phyloP scores from a whole-genome alignment of 2,329 filamentous ascomycete genomes.

The Scedosporium aurantiacum region DNA sequence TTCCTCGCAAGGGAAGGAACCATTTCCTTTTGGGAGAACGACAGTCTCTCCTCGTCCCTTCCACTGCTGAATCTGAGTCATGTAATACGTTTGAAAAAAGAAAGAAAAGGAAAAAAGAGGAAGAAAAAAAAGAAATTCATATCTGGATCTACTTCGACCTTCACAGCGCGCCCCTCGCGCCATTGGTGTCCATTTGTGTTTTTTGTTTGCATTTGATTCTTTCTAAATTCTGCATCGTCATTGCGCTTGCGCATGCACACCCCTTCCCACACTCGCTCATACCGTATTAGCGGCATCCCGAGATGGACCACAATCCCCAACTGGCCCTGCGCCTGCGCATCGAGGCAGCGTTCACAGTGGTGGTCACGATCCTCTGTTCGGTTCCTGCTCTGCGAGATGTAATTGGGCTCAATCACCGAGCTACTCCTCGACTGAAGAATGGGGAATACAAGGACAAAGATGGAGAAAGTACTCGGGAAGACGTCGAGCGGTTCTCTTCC shows the following conservation, averaged over 20 bases:
- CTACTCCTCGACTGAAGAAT: slow-evolving; percentile 18
- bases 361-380: background rate
- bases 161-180: too few relatives aligned
- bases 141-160: too few relatives aligned
- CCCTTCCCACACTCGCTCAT: background rate
- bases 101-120: too few relatives aligned
- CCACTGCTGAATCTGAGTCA: too few relatives aligned
- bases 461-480: slow-evolving; percentile 55
- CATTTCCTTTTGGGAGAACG: too few relatives aligned
- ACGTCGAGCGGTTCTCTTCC: slow-evolving; percentile 50
- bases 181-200: too few relatives aligned
- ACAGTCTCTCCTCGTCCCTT: too few relatives aligned
- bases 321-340: background rate
- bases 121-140: too few relatives aligned
- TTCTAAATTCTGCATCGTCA: background rate
- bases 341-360: background rate
- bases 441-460: slow-evolving; percentile 57
- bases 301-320: background rate
- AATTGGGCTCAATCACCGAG: background rate
- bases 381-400: background rate
- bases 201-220: too few relatives aligned
- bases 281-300: background rate
- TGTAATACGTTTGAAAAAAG: too few relatives aligned
- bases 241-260: background rate
- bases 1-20: too few relatives aligned